These are phyloP conservation scores for Discostella stelligeroides DNA, from an alignment of 108 stramenopile genomes.

Conservation along the genomic window DNA sequence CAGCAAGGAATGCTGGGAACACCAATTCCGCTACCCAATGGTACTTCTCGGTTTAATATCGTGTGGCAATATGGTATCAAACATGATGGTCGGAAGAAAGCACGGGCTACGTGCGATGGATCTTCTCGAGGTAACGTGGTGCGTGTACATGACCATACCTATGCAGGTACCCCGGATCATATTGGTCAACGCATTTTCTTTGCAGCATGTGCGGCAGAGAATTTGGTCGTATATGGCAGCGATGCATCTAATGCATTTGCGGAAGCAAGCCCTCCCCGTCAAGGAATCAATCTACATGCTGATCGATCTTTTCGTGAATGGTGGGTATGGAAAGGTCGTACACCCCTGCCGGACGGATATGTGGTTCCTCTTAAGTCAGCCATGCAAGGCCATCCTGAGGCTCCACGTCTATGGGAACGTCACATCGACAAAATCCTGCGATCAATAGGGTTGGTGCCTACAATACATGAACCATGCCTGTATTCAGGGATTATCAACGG, in stretches of 20 bases:
- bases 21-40: not conserved
- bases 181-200: too few species aligned
- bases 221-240: not conserved
- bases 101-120: too few species aligned
- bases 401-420: conserved; percentile 33
- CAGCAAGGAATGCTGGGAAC: conserved; percentile 8
- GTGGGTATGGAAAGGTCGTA: not conserved
- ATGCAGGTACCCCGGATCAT: too few species aligned
- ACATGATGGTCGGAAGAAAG: conserved; percentile 18
- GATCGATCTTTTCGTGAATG: conserved; percentile 2
- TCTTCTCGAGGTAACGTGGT: not conserved
- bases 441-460: not conserved
- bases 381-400: conserved; percentile 33
- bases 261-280: conserved; percentile 6
- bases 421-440: conserved; percentile 9
- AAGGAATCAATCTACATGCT: conserved; percentile 1
- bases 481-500: conserved; percentile 17
- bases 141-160: not conserved
- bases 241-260: conserved; percentile 22
- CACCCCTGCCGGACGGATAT: conserved; percentile 1
- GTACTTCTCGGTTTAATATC: too few species aligned
- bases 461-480: conserved; percentile 14
- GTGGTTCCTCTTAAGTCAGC: conserved; percentile 3
- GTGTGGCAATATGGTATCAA: conserved; percentile 12
- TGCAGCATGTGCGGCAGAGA: too few species aligned